Evolutionary conservation across 805 yeast genomes (phyloP).

Genomic region (Kodamaea neixiangensis): DNA sequence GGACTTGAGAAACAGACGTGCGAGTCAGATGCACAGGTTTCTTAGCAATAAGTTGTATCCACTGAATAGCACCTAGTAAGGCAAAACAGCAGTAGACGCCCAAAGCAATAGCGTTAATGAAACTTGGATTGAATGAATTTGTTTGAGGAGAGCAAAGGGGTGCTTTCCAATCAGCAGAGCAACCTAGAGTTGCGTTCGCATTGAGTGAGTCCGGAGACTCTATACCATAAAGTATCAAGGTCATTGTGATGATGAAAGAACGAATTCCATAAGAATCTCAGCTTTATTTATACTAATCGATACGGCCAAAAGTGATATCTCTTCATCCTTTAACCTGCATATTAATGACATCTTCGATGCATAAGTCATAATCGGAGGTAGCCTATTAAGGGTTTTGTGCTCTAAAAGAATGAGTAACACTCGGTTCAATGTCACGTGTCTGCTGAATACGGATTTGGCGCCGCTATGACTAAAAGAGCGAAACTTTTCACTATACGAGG

Average conservation of each 20-base stretch:
- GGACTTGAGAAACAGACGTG: not conserved
- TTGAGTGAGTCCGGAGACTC: not conserved
- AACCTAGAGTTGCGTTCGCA: not conserved
- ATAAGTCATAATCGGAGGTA: not conserved
- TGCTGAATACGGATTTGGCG: not conserved
- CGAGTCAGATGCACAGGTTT: not conserved
- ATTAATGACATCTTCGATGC: not conserved
- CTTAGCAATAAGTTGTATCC: not conserved
- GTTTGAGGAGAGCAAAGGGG: not conserved
- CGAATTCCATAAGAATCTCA: not conserved
- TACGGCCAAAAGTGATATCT: not conserved
- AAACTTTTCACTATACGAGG: not conserved
- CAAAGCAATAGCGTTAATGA: not conserved
- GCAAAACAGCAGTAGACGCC: not conserved
- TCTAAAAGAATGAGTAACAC: not conserved
- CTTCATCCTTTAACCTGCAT: not conserved
- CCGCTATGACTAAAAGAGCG: not conserved
- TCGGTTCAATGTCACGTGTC: not conserved
- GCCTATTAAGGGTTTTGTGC: not conserved
- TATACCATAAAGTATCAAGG: not conserved
- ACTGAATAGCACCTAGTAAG: not conserved
- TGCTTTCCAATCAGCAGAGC: not conserved
- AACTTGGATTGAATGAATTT: not conserved
- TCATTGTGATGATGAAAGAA: not conserved
- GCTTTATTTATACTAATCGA: not conserved